phyloP scores from a whole-genome alignment of 73 alveolate genomes.

The Durusdinium trenchii region DNA sequence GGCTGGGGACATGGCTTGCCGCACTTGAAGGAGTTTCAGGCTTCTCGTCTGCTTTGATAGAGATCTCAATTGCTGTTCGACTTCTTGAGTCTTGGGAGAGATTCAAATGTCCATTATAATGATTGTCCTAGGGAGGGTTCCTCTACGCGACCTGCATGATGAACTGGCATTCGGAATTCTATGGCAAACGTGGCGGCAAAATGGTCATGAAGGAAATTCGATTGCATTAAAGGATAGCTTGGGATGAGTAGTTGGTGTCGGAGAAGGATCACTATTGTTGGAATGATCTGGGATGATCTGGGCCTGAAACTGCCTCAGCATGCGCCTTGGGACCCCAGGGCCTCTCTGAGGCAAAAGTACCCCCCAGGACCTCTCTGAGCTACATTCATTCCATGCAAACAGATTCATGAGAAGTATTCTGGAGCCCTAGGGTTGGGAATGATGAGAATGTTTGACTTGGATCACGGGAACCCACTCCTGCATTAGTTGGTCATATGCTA shows the following conservation, averaged over 20 bases:
- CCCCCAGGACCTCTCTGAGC: neutral
- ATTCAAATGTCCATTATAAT: too few relatives aligned
- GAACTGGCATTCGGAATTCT: neutral
- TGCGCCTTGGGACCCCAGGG: neutral
- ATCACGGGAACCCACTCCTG: neutral
- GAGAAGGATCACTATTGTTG: neutral
- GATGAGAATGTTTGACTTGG: neutral
- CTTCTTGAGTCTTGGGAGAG: neutral
- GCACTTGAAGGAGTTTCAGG: neutral
- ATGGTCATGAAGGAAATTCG: neutral
- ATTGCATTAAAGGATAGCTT: too few relatives aligned
- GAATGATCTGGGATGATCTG: neutral
- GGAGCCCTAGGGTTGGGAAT: neutral
- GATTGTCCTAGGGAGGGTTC: neutral
- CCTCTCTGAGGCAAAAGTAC: neutral
- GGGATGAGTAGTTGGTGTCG: neutral
- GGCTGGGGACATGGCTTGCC: neutral
- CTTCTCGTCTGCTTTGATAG: too few relatives aligned
- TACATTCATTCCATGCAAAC: neutral
- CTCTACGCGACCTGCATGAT: neutral
- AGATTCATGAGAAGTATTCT: neutral
- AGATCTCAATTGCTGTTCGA: neutral
- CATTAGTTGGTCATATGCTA: neutral
- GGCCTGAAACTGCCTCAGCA: neutral
- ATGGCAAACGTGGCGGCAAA: neutral